A percentile compares a stretch with the other conserved stretches of the same genome.
Evolutionary conservation across 176 grass and related monocot species (phyloP).

Genomic region (Avena sativa): DNA sequence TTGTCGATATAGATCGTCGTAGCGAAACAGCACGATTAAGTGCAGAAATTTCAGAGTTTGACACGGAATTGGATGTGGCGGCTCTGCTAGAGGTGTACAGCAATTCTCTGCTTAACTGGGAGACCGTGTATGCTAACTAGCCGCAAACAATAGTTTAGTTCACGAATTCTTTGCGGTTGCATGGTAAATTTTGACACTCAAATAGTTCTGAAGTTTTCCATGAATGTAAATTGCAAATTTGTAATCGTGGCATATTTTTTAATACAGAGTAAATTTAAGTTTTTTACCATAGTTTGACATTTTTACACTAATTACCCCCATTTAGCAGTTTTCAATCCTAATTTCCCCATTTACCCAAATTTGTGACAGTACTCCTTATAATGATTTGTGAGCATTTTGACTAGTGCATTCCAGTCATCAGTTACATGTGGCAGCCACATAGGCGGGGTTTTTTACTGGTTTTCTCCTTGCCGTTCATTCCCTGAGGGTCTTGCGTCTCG

Average conservation of each 20-base stretch:
- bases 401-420: too few species aligned
- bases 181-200: not conserved
- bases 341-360: too few species aligned
- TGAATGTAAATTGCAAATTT: not conserved
- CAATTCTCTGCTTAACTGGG: slow-evolving; percentile 24
- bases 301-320: too few species aligned
- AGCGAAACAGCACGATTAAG: not conserved
- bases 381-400: too few species aligned
- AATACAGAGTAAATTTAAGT: too few species aligned
- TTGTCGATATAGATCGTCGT: not conserved
- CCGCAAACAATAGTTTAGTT: not conserved
- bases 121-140: not conserved
- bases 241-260: not conserved
- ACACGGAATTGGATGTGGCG: slow-evolving; percentile 18
- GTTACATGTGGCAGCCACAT: too few species aligned
- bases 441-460: too few species aligned
- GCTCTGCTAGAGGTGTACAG: slow-evolving; percentile 31
- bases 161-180: not conserved
- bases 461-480: too few species aligned
- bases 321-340: too few species aligned
- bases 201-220: not conserved
- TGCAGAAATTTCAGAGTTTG: not conserved
- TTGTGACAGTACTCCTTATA: too few species aligned
- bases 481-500: too few species aligned
- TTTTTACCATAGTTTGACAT: too few species aligned